Base-by-base conservation (phyloP, 371 early-diverging fungal genomes). In the Mucor velutinosus region DNA sequence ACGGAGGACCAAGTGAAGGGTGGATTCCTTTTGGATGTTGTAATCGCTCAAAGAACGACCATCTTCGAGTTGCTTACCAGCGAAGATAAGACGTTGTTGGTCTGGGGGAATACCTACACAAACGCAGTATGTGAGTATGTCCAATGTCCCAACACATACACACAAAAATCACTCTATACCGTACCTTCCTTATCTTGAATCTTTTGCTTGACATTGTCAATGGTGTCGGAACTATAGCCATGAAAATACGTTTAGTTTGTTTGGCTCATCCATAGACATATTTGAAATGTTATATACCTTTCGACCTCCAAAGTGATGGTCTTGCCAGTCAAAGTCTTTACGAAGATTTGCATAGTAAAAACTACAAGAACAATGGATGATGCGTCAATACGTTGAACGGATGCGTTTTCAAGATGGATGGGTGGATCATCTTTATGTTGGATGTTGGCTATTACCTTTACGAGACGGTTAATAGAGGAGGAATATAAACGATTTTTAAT, bases 51-150 rank as follows among this genome's bases (percentile, higher is more conserved):
- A 87, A 51, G 86, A 84, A 82, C 96, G 94, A 70, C 95, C 97
- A 83, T 97, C 97, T 85, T 97, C 97, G 67, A 99, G 93, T 89
- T 99, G 98, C 89, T 98, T 98, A 74, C 97, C 99, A 81, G 98
- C 98, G 84, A 99, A 99, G 79, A 99, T 99, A 69, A 99, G 90
- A 73, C 99, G 97, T 87, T 99, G 99, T 90, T 99, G 99, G 82
- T 99, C 98, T 67, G 99, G 99, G 67, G 99, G 98, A 76, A 99
- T 99, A 73, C 93, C 95, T 87, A 79, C 19, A 12, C 23, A 58
- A n/a, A 21, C 11, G 5, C 10, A 3, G 12, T 3, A 14, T 25
- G 8, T 25, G 23, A 51, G 23, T 25, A 23, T 25, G 25, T 51
- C 4, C 12, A 21, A 49, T 43, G 15, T n/a, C 15, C 8, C 51